phyloP scores from a whole-genome alignment of 257 asterid species.

The Leptodermis oblonga region DNA sequence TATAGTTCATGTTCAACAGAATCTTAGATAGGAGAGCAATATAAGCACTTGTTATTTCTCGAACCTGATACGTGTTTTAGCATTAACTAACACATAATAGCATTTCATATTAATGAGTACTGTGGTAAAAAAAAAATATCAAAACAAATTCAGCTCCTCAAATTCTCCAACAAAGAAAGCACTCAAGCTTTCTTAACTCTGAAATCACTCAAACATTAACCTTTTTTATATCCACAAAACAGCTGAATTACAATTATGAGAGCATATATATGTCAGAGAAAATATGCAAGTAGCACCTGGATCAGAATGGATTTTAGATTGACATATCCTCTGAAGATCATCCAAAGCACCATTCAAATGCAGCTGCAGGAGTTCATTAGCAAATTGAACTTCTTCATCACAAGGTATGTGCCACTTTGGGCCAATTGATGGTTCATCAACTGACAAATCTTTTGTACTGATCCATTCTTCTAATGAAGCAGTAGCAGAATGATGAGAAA shows the following conservation, averaged over 20 bases:
- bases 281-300: conserved; percentile 54
- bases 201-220: not conserved
- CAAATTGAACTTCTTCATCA: conserved; percentile 75
- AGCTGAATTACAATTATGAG: not conserved
- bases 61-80: not conserved
- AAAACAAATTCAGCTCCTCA: not conserved
- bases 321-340: conserved; percentile 78
- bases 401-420: conserved; percentile 93
- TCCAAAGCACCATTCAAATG: conserved; percentile 87
- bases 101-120: not conserved
- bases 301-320: conserved; percentile 77
- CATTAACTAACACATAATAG: not conserved
- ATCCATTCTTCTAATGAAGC: conserved; percentile 85
- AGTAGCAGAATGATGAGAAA: conserved; percentile 50
- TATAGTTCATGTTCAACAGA: not conserved
- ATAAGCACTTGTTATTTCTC: not conserved
- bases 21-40: not conserved
- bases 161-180: not conserved
- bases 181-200: too few relatives aligned
- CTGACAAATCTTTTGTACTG: conserved; percentile 61
- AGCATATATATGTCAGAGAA: not conserved
- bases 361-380: conserved; percentile 79
- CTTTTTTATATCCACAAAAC: not conserved
- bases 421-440: conserved; percentile 44
- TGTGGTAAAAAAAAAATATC: not conserved